phyloP scores from a whole-genome alignment of 139 green algal genomes.

The Gonium pectorale region DNA sequence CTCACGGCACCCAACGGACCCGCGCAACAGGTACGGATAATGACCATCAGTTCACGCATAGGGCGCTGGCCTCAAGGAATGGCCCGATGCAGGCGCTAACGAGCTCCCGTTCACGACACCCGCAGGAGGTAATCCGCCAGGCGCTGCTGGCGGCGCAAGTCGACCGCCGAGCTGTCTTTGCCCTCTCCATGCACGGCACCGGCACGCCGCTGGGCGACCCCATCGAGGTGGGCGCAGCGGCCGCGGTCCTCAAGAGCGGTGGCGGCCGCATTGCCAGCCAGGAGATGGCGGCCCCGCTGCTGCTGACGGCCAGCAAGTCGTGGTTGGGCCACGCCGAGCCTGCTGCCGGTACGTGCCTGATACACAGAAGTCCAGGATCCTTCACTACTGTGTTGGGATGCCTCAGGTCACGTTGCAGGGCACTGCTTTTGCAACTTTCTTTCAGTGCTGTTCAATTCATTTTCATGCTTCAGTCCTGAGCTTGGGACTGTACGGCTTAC shows the following conservation, averaged over 20 bases:
- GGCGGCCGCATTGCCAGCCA: background rate
- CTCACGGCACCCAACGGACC: constrained; percentile 92
- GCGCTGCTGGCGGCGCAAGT: constrained; percentile 61
- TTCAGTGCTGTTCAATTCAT: too few species aligned
- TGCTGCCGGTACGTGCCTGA: constrained; percentile 63
- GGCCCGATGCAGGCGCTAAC: too few species aligned
- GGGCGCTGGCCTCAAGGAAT: too few species aligned
- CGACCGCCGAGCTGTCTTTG: constrained; percentile 44
- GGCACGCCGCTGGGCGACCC: constrained; percentile 85
- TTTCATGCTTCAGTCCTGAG: too few species aligned
- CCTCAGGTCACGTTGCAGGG: too few species aligned
- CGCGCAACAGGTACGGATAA: constrained; percentile 83
- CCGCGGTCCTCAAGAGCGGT: constrained; percentile 31
- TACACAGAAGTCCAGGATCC: too few species aligned
- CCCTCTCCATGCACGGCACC: constrained; percentile 84
- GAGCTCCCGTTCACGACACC: too few species aligned
- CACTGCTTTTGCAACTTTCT: too few species aligned
- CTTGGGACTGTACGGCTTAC: too few species aligned
- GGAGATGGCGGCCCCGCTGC: constrained; percentile 29
- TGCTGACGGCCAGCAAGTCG: constrained; percentile 77
- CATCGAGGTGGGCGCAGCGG: constrained; percentile 72
- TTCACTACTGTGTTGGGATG: too few species aligned
- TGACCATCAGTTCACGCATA: too few species aligned
- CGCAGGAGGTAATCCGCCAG: constrained; percentile 78
- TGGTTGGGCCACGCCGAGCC: constrained; percentile 83